These are phyloP conservation scores for Spergularia bocconei DNA, from an alignment of 148 eudicot species.

Conservation along the genomic window DNA sequence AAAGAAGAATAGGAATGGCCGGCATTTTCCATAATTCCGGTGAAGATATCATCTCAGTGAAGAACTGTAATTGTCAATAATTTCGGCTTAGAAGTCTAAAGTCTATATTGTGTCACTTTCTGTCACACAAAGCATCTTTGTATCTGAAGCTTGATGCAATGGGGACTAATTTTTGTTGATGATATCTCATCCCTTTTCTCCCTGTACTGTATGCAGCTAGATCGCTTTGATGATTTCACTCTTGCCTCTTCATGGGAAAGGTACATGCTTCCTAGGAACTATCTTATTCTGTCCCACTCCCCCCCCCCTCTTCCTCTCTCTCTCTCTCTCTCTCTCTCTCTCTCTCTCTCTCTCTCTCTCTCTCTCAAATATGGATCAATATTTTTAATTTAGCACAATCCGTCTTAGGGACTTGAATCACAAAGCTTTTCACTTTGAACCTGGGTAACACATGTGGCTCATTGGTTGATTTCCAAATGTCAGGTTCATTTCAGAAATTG, in stretches of 20 bases:
- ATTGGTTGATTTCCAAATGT: conserved; percentile 5
- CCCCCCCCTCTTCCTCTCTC: neutral
- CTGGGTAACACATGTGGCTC: neutral
- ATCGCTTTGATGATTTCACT: conserved; percentile 94
- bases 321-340: neutral
- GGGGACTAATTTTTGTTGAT: conserved; percentile 8
- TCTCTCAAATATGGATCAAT: neutral
- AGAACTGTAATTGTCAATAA: neutral
- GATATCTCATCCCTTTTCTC: neutral
- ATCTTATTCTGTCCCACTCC: neutral
- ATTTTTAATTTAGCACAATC: neutral
- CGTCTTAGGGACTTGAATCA: neutral
- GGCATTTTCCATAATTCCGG: no score
- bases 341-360: neutral
- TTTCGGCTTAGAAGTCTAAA: neutral
- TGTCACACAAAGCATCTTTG: neutral
- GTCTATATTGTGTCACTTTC: neutral
- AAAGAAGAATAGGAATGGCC: no score
- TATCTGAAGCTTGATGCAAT: neutral
- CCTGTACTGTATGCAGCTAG: conserved; percentile 44
- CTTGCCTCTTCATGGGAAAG: conserved; percentile 99
- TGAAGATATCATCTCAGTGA: neutral
- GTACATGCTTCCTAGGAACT: conserved; percentile 29
- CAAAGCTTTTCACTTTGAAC: neutral
- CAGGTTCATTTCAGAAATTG: conserved; percentile 96